Conservation (phyloP, 495 filamentous ascomycete species). For the Xylaria cubensis region DNA sequence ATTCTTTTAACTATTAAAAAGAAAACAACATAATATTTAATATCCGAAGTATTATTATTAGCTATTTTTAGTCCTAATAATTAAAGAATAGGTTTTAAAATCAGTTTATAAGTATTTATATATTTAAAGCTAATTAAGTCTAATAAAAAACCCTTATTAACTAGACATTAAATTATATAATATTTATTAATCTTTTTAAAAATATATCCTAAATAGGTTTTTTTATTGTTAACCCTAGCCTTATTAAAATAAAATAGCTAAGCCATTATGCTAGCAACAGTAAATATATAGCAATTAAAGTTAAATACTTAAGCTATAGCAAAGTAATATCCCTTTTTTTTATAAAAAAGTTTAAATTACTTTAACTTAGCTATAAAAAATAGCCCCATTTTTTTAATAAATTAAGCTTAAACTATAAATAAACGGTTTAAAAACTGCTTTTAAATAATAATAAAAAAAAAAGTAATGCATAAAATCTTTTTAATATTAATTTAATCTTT, state of each 20-base stretch:
- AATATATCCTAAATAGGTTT: neutral
- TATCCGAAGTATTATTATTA: neutral
- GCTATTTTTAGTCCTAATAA: neutral
- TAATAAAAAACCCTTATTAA: neutral
- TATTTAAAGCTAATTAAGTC: neutral
- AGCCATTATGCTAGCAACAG: too few species aligned
- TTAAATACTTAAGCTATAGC: neutral
- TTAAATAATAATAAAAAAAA: slow-evolving; percentile 7
- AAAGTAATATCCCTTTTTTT: neutral
- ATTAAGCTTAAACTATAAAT: neutral
- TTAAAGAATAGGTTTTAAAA: neutral
- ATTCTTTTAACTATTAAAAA: neutral
- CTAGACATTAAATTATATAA: neutral
- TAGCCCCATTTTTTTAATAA: neutral
- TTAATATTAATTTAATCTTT: slow-evolving; percentile 4
- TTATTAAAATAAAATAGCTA: neutral
- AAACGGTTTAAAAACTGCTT: neutral
- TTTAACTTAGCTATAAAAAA: neutral
- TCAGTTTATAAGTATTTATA: neutral
- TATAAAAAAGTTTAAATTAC: neutral
- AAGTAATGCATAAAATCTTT: neutral
- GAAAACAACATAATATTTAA: neutral
- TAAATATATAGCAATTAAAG: too few species aligned
- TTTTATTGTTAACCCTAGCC: neutral
- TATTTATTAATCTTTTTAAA: neutral